phyloP scores from a whole-genome alignment of 2,329 filamentous ascomycete species.

The Aureobasidium zeae region DNA sequence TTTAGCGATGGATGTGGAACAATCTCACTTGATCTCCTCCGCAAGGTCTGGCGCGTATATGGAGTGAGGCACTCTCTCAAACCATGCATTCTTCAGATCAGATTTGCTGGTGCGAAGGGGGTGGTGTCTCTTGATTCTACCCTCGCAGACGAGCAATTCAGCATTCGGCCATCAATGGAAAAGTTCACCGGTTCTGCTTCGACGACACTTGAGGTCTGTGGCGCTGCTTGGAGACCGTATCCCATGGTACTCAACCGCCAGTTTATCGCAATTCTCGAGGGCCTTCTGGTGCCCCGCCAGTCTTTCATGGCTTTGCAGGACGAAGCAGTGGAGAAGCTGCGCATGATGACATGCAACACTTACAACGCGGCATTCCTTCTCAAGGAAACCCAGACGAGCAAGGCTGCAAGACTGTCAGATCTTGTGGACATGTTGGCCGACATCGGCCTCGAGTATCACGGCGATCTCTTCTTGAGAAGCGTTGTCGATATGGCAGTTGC shows the following conservation, averaged over 20 bases:
- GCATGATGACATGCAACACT: slow-evolving; percentile 48
- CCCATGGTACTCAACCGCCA: slow-evolving; percentile 66
- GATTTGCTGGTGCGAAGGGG: slow-evolving; percentile 65
- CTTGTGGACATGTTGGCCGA: slow-evolving; percentile 52
- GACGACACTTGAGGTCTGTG: slow-evolving; percentile 60
- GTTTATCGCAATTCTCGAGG: slow-evolving; percentile 78
- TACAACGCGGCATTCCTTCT: slow-evolving; percentile 59
- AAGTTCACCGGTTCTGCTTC: slow-evolving; percentile 57
- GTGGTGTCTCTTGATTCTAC: slow-evolving; percentile 62
- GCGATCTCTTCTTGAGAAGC: slow-evolving; percentile 60
- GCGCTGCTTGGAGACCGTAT: slow-evolving; percentile 56
- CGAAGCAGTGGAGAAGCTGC: slow-evolving; percentile 51
- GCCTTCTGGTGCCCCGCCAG: slow-evolving; percentile 50
- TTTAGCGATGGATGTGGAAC: slow-evolving; percentile 78
- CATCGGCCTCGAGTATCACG: slow-evolving; percentile 55
- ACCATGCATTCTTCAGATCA: slow-evolving; percentile 65
- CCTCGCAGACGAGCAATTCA: slow-evolving; percentile 49
- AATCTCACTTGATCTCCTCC: slow-evolving; percentile 52
- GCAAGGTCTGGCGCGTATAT: slow-evolving; percentile 50
- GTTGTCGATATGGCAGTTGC: slow-evolving; percentile 62
- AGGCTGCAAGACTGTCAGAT: slow-evolving; percentile 49
- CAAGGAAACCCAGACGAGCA: slow-evolving; percentile 51
- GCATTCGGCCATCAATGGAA: slow-evolving; percentile 64
- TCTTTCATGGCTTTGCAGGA: slow-evolving; percentile 59
- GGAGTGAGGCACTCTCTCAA: slow-evolving; percentile 37